Conservation (phyloP, 257 asterid genomes). For the Solanum commersonii region DNA sequence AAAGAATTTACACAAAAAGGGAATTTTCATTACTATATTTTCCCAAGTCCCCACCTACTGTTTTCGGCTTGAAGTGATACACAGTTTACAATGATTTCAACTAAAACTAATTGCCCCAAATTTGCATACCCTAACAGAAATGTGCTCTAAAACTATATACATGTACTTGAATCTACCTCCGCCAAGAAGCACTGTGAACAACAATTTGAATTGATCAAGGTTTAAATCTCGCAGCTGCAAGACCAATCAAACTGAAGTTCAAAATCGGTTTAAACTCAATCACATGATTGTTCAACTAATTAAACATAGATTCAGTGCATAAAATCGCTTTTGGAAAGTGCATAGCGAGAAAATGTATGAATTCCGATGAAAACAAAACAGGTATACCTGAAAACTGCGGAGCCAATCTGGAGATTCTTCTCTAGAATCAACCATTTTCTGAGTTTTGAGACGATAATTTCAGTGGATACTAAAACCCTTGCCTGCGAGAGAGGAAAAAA, state of each 20-base stretch:
- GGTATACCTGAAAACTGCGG: slow-evolving; percentile 63
- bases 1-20: background rate
- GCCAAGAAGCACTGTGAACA: background rate
- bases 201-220: background rate
- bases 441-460: background rate
- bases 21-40: background rate
- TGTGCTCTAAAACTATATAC: background rate
- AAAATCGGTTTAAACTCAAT: background rate
- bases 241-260: background rate
- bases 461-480: background rate
- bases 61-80: background rate
- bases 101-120: background rate
- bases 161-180: background rate
- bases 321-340: background rate
- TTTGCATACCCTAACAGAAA: background rate
- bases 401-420: slow-evolving; percentile 93
- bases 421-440: slow-evolving; percentile 40
- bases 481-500: background rate
- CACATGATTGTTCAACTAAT: background rate
- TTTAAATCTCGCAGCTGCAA: background rate
- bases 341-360: background rate
- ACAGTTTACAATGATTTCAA: background rate
- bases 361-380: background rate
- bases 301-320: background rate
- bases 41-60: background rate